Evolutionary conservation across 225 moss, liverwort and hornwort genomes (phyloP).

Genomic region (Takakia lepidozioides): DNA sequence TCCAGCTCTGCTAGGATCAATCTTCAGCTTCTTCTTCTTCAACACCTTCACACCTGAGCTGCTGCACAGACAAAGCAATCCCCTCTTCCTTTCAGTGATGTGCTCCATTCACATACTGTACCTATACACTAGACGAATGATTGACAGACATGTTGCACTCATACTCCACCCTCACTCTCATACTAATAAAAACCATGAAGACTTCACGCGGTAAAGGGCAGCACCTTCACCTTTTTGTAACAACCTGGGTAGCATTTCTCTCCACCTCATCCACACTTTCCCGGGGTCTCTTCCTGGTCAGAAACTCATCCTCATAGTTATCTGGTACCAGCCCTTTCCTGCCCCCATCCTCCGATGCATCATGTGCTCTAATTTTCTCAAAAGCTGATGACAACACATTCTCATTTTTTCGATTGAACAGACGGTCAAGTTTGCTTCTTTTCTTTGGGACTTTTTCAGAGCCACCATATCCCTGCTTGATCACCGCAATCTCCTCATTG

Average conservation of each 20-base stretch:
- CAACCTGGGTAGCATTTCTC: too few species aligned
- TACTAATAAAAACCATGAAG: too few species aligned
- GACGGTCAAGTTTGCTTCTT: slow-evolving; percentile 76
- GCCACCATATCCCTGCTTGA: slow-evolving; percentile 9
- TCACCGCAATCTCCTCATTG: background rate
- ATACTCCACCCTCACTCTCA: too few species aligned
- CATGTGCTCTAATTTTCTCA: slow-evolving; percentile 62
- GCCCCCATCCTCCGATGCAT: slow-evolving; percentile 11
- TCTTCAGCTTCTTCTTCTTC: slow-evolving; percentile 96
- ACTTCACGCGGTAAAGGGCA: too few species aligned
- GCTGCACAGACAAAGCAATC: slow-evolving; percentile 26
- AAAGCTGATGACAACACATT: slow-evolving; percentile 72
- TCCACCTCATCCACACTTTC: slow-evolving; percentile 22
- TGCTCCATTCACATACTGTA: too few species aligned
- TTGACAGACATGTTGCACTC: too few species aligned
- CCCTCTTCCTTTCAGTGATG: too few species aligned
- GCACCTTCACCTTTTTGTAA: too few species aligned
- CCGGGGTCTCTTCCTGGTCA: slow-evolving; percentile 47
- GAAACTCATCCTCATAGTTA: slow-evolving; percentile 38
- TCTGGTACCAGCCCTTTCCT: slow-evolving; percentile 7
- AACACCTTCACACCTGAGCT: slow-evolving; percentile 90
- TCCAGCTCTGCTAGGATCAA: slow-evolving; percentile 85
- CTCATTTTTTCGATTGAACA: slow-evolving; percentile 73
- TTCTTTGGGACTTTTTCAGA: slow-evolving; percentile 38
- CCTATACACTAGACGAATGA: too few species aligned